Conservation (phyloP, 225 moss, liverwort and hornwort species). For the Bryum argenteum region DNA sequence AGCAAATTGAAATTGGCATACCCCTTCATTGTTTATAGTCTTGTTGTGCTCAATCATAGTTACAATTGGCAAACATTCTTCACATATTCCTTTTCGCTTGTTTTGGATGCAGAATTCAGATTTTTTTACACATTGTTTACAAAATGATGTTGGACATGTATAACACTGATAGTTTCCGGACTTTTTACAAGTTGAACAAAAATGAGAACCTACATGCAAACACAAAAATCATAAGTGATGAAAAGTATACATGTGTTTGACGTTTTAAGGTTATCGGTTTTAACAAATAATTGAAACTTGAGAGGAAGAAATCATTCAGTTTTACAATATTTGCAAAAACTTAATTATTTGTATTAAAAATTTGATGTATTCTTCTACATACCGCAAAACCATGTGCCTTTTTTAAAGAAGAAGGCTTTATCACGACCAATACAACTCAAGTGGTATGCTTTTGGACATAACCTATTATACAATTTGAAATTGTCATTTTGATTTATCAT, state of each 20-base stretch:
- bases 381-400: conserved; percentile 96
- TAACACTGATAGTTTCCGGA: conserved; percentile 81
- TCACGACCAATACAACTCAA: conserved; percentile 86
- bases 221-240: background rate
- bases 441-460: conserved; percentile 93
- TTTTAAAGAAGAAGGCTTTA: conserved; percentile 78
- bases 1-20: conserved; percentile 5
- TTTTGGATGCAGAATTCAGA: conserved; percentile 59
- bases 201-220: conserved; percentile 69
- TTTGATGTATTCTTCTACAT: background rate
- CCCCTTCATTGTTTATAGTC: conserved; percentile 75
- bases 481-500: no score
- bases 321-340: accelerated
- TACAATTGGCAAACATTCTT: conserved; percentile 86
- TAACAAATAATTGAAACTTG: no score
- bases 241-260: no score
- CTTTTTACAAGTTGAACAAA: conserved; percentile 86
- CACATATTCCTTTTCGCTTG: conserved; percentile 79
- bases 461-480: conserved; percentile 38
- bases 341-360: background rate
- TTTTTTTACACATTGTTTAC: conserved; percentile 57
- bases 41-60: conserved; percentile 85
- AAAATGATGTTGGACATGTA: conserved; percentile 90
- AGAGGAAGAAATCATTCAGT: background rate
- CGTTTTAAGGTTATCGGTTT: no score